These are phyloP conservation scores for Irpex sp. DNA, from an alignment of 1,284 basidiomycete genomes.

Conservation along the genomic window DNA sequence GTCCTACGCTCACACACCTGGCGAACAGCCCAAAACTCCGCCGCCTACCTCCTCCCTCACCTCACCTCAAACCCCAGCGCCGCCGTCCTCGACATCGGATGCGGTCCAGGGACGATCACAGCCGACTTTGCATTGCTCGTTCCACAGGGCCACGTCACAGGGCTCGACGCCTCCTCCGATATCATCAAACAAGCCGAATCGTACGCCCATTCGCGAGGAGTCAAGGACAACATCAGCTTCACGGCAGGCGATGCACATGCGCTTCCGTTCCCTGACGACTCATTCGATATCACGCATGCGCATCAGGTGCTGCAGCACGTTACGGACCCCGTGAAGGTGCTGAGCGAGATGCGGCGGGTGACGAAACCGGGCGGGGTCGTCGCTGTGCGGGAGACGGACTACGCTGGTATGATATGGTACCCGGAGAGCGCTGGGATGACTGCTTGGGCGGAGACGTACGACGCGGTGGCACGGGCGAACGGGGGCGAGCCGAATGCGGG, in stretches of 20 bases:
- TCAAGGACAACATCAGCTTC: slow-evolving; percentile 31
- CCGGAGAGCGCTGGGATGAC: slow-evolving; percentile 27
- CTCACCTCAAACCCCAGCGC: slow-evolving; percentile 31
- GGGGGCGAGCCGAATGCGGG: slow-evolving; percentile 30
- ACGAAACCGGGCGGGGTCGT: slow-evolving; percentile 39
- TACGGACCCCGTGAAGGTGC: slow-evolving; percentile 32
- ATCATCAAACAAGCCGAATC: slow-evolving; percentile 29
- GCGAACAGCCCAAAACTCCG: slow-evolving; percentile 41
- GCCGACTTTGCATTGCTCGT: slow-evolving; percentile 39
- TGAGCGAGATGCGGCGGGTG: slow-evolving; percentile 42
- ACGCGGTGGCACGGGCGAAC: slow-evolving; percentile 22
- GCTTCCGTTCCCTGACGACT: slow-evolving; percentile 31
- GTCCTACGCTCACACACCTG: slow-evolving; percentile 37
- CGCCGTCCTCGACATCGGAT: slow-evolving; percentile 43
- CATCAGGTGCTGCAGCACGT: slow-evolving; percentile 45
- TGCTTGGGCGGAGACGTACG: slow-evolving; percentile 24
- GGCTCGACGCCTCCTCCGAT: slow-evolving; percentile 31
- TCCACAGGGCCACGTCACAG: slow-evolving; percentile 37
- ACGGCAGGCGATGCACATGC: slow-evolving; percentile 28
- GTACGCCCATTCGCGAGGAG: slow-evolving; percentile 22
- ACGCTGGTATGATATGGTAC: slow-evolving; percentile 27
- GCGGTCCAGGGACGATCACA: slow-evolving; percentile 44
- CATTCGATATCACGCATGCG: slow-evolving; percentile 42
- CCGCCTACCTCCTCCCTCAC: slow-evolving; percentile 36
- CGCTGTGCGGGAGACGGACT: slow-evolving; percentile 35